phyloP scores from a whole-genome alignment of 345 rosid genomes.

The Gynandropsis gynandra region DNA sequence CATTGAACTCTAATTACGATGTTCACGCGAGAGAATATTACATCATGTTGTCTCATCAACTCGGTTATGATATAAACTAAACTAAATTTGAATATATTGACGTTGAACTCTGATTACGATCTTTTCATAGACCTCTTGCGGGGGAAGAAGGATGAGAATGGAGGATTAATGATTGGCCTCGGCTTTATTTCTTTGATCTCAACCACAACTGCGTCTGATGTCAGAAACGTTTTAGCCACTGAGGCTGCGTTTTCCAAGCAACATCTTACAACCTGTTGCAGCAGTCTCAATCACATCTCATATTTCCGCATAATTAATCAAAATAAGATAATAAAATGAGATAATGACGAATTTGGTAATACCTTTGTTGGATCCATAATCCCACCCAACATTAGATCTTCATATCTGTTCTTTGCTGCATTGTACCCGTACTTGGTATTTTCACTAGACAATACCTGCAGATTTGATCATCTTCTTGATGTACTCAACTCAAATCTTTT shows the following conservation, averaged over 20 bases:
- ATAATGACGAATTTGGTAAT: constrained; percentile 2
- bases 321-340: too few relatives aligned
- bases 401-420: constrained; percentile 68
- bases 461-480: constrained; percentile 10
- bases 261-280: constrained; percentile 75
- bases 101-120: too few relatives aligned
- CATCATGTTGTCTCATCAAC: too few relatives aligned
- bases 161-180: constrained; percentile 39
- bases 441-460: constrained; percentile 51
- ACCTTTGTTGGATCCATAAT: constrained; percentile 94
- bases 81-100: constrained; percentile 3
- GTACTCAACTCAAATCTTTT: background rate
- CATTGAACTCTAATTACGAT: too few relatives aligned
- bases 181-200: constrained; percentile 51
- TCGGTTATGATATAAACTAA: too few relatives aligned
- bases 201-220: constrained; percentile 73
- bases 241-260: constrained; percentile 90
- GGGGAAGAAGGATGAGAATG: constrained; percentile 31
- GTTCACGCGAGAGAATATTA: too few relatives aligned
- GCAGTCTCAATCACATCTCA: background rate
- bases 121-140: constrained; percentile 17
- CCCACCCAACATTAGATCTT: constrained; percentile 71
- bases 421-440: constrained; percentile 67
- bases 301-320: too few relatives aligned
- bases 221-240: constrained; percentile 76